Conservation (phyloP, 163 green algal species). For the Coccomyxa subellipsoidea region DNA sequence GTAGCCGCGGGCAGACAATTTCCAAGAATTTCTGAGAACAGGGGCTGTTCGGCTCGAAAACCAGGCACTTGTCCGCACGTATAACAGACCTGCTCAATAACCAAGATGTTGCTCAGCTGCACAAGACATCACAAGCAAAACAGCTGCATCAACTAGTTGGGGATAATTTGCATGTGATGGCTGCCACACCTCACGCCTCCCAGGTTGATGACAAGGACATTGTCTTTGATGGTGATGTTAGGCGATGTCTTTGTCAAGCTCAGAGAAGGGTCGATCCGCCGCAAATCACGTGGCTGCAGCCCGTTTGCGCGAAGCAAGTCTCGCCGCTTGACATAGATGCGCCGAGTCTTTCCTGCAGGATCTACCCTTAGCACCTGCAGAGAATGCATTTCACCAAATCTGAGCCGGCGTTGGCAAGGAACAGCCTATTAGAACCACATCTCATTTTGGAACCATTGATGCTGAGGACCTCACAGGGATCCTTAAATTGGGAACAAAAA, state of each 20-base stretch:
- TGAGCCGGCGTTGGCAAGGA: no score
- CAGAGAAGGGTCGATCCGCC: slow-evolving; percentile 90
- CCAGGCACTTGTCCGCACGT: slow-evolving; percentile 74
- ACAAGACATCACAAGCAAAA: no score
- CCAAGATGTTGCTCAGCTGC: no score
- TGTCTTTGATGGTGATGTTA: slow-evolving; percentile 86
- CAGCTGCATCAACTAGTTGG: no score
- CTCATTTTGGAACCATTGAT: no score
- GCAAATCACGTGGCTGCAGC: slow-evolving; percentile 91
- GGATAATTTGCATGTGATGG: no score
- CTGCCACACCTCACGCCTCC: slow-evolving; percentile 78
- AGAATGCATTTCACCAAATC: no score
- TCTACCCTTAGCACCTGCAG: slow-evolving; percentile 69
- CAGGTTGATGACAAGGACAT: slow-evolving; percentile 92
- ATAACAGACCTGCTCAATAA: slow-evolving; percentile 64
- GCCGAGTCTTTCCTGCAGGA: slow-evolving; percentile 47
- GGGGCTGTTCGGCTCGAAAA: slow-evolving; percentile 80
- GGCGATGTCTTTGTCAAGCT: slow-evolving; percentile 77
- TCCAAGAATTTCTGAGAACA: slow-evolving; percentile 77
- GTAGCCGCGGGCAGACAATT: slow-evolving; percentile 15
- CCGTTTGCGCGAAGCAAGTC: slow-evolving; percentile 81
- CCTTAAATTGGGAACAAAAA: not conserved
- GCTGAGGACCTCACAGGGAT: no score
- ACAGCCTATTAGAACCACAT: no score
- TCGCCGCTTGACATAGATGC: slow-evolving; percentile 72